Percentiles rank a stretch among this genome's conserved stretches.
These are phyloP conservation scores for Oropetium thomaeum DNA, from an alignment of 176 grass and related monocot species.

Conservation along the genomic window DNA sequence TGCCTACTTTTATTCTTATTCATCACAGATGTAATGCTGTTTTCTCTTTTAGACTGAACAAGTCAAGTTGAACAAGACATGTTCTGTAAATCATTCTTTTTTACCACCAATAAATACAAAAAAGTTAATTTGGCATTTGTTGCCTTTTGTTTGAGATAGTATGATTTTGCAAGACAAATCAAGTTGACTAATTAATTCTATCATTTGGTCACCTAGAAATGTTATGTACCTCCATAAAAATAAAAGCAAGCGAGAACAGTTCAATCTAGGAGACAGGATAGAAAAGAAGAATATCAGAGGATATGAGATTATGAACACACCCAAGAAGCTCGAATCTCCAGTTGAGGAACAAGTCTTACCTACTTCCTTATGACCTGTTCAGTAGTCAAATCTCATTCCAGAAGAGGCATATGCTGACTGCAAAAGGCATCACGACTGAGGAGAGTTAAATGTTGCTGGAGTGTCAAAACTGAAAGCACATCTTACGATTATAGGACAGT, in stretches of 20 bases:
- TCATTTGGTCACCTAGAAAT: neutral
- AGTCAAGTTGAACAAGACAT: neutral
- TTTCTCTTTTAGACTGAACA: neutral
- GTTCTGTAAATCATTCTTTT: neutral
- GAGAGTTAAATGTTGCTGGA: neutral
- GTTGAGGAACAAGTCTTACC: neutral
- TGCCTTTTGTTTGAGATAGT: neutral
- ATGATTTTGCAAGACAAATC: too few species aligned
- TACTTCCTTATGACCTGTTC: conserved; percentile 2
- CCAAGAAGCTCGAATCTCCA: neutral
- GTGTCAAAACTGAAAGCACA: neutral
- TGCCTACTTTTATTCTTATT: neutral
- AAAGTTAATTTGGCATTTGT: neutral
- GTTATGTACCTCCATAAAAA: neutral
- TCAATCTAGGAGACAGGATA: neutral
- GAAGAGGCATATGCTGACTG: conserved; percentile 9
- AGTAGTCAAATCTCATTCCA: neutral
- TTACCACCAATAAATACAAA: neutral
- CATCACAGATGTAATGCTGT: neutral
- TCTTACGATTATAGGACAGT: neutral
- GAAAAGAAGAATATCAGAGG: neutral
- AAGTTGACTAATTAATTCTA: neutral
- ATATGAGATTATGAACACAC: neutral
- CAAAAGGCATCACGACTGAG: too few species aligned
- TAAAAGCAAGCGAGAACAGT: neutral